A percentile compares a stretch with the other conserved stretches of the same genome.
These are phyloP conservation scores for Mycogone perniciosa DNA, from an alignment of 2,329 filamentous ascomycete species.

Conservation along the genomic window DNA sequence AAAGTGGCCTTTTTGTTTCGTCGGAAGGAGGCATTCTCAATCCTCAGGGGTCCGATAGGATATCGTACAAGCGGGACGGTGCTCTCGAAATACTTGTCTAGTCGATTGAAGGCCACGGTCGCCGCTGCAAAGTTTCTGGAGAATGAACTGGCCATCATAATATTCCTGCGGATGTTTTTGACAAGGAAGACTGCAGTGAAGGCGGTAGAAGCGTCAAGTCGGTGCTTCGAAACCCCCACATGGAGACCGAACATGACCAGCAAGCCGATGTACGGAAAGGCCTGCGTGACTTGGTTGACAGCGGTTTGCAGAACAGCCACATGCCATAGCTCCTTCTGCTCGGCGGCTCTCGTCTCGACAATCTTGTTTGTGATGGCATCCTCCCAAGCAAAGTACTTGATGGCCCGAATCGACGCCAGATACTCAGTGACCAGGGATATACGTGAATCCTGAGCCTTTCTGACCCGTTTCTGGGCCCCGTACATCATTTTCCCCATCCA, in stretches of 20 bases:
- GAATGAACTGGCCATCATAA: constrained; percentile 43
- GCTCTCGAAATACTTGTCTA: constrained; percentile 49
- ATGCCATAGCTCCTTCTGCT: constrained; percentile 50
- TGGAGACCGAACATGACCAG: constrained; percentile 50
- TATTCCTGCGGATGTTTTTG: constrained; percentile 46
- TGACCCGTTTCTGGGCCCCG: constrained; percentile 44
- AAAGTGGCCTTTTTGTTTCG: constrained; percentile 47
- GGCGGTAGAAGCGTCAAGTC: constrained; percentile 49
- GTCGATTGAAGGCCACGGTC: constrained; percentile 40
- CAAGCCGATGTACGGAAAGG: constrained; percentile 46
- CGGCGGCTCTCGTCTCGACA: constrained; percentile 40
- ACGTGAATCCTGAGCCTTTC: constrained; percentile 49
- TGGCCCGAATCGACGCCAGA: constrained; percentile 48
- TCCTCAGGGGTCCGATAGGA: constrained; percentile 42
- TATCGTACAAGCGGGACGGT: constrained; percentile 43
- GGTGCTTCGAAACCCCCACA: constrained; percentile 40
- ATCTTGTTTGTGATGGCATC: constrained; percentile 45
- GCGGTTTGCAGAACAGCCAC: constrained; percentile 42
- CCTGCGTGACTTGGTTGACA: constrained; percentile 44
- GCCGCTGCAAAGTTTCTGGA: constrained; percentile 29
- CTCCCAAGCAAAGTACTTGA: constrained; percentile 59
- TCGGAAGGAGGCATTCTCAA: constrained; percentile 41
- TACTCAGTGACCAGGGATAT: constrained; percentile 54
- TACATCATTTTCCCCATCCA: constrained; percentile 45
- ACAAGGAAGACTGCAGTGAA: constrained; percentile 52